Base-by-base conservation (phyloP, 2,329 filamentous ascomycete species). In the Metarhizium humberi region DNA sequence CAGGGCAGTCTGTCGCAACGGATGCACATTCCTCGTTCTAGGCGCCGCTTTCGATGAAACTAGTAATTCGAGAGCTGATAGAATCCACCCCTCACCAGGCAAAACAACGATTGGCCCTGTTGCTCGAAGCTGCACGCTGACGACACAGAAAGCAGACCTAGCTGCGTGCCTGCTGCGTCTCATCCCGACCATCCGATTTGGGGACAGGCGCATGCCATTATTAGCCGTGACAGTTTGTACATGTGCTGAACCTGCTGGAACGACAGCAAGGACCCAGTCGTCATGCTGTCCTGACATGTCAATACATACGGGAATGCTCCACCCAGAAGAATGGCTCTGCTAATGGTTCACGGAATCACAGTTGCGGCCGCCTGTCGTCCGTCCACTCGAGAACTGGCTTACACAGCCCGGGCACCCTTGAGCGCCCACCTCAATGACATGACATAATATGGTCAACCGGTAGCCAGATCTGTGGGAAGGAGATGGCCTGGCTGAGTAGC, bases 61-160 rank as follows among this genome's bases (percentile, higher is more conserved):
- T 13, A 25, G 25, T 25, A 18, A 48, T 48, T 48, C 25, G 45
- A 48, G 18, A 11, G 4, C 14, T 30, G 45, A 48, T 30, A 18
- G 45, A 30, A 14, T 29, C 25, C 25, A 20, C 20, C 45, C 42
- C 45, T 48, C 45, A n/a, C 20, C 13, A 16, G 20, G 16, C 45
- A 18, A 8, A 40, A 29, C 30, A 25, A 43, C 46, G 20, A 49
- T 45, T 50, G 34, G 42, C 34, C 29, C 32, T 46, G 11, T 34
- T 32, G 13, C 7, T 18, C n/a, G 36, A n/a, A 53, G 57, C 62
- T 63, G 62, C 62, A 58, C 55, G 59, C 59, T 63, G 60, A 63
- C 60, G 60, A 62, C 61, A 63, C 59, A 48, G 51, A 52, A 55
- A 38, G 57, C 58, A 53, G 51, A 25, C 43, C 20, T 40, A 32